Conservation (phyloP, 2,329 filamentous ascomycete genomes). For the Colletotrichum sp. region DNA sequence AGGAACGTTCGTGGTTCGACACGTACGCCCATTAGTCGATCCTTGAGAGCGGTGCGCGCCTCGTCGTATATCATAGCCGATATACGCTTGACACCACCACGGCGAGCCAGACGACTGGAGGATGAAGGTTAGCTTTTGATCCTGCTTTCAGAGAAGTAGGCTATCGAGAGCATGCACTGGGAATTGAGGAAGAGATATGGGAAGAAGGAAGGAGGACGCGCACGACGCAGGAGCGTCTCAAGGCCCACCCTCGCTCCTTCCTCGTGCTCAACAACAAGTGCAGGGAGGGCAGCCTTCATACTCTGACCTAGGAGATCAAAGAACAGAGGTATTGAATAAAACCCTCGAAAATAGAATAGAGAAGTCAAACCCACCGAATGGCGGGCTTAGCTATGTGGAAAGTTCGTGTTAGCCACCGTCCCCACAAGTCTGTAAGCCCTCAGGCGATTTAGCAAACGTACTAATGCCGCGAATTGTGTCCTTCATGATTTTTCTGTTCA, state of each 20-base stretch:
- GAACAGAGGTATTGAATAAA: not conserved
- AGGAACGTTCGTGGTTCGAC: not conserved
- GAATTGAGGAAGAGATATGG: not conserved
- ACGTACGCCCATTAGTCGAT: constrained; percentile 51
- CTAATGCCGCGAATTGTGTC: constrained; percentile 57
- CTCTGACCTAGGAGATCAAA: not conserved
- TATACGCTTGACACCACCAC: constrained; percentile 79
- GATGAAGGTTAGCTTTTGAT: not conserved
- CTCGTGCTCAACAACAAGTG: not conserved
- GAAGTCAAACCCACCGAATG: constrained; percentile 48
- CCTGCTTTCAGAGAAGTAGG: not conserved
- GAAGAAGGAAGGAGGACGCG: not conserved
- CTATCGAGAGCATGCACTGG: not conserved
- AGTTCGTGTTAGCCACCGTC: not conserved
- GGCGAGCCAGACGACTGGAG: constrained; percentile 70
- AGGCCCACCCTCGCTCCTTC: not conserved
- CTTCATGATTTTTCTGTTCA: constrained; percentile 48
- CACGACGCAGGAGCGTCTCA: not conserved
- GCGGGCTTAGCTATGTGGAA: constrained; percentile 51
- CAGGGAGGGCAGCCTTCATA: not conserved
- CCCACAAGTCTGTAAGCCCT: constrained; percentile 21
- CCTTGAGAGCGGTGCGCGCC: constrained; percentile 53
- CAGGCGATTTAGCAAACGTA: constrained; percentile 26
- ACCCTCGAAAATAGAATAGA: not conserved
- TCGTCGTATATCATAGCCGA: constrained; percentile 68